phyloP scores from a whole-genome alignment of 139 green algal genomes.

The Pleodorina starrii region DNA sequence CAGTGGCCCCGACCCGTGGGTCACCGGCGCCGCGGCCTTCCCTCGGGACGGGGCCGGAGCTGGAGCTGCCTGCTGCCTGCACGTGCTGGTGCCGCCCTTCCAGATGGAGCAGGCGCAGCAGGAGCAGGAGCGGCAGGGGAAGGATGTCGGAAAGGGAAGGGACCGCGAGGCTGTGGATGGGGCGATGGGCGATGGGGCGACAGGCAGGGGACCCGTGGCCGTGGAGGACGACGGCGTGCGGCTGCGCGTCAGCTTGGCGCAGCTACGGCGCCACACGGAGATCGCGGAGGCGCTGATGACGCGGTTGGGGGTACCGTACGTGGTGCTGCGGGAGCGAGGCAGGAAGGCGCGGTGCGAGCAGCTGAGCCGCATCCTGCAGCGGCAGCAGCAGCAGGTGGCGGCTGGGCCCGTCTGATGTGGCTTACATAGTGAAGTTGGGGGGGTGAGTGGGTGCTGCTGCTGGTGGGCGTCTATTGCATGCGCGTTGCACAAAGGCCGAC shows the following conservation, averaged over 20 bases:
- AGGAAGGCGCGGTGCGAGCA: neutral
- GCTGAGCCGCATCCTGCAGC: neutral
- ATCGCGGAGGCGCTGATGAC: neutral
- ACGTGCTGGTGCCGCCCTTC: conserved; percentile 14
- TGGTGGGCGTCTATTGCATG: too few relatives aligned
- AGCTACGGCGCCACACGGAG: neutral
- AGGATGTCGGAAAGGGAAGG: neutral
- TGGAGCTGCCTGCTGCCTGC: neutral
- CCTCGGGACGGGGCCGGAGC: neutral
- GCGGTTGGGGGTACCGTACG: neutral
- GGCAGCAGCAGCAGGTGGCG: too few relatives aligned
- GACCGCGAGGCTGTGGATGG: neutral
- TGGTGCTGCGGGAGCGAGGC: neutral
- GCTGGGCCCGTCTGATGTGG: too few relatives aligned
- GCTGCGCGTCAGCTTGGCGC: neutral
- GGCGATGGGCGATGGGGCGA: neutral
- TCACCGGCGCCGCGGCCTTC: neutral
- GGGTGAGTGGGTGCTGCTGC: too few relatives aligned
- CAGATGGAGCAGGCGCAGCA: neutral
- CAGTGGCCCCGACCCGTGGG: neutral
- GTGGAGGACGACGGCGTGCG: conserved; percentile 35
- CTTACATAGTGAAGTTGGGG: too few relatives aligned
- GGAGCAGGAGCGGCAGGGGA: neutral
- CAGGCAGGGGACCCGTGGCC: neutral
- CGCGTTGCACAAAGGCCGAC: too few relatives aligned